Conservation (phyloP, 1,284 basidiomycete genomes). For the Apiotrichum mycotoxinovorans region DNA sequence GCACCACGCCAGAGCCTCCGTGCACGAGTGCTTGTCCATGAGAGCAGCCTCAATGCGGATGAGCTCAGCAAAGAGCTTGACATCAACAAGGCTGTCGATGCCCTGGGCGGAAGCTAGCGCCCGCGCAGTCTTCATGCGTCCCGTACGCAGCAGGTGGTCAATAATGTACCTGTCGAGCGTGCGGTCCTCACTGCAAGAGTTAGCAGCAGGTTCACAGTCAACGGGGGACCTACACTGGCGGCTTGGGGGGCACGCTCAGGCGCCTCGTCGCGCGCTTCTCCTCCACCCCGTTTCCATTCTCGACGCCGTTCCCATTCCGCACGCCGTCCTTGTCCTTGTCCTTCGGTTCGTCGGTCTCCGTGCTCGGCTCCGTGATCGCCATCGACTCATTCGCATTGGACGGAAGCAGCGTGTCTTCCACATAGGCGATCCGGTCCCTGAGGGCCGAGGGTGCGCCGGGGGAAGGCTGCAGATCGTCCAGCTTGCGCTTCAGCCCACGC, state of each 20-base stretch:
- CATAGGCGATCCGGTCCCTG: conserved; percentile 15
- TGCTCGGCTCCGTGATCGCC: background rate
- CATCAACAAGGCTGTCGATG: conserved; percentile 70
- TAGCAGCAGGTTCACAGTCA: background rate
- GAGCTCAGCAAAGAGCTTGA: conserved; percentile 87
- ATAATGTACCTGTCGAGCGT: conserved; percentile 81
- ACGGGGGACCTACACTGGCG: background rate
- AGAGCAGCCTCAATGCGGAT: conserved; percentile 78
- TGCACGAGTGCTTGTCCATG: conserved; percentile 63
- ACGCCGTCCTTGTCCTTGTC: background rate
- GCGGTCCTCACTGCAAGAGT: conserved; percentile 17
- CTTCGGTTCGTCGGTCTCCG: background rate
- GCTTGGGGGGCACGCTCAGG: background rate
- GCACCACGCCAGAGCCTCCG: conserved; percentile 90
- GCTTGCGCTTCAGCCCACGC: conserved; percentile 50
- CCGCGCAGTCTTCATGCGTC: conserved; percentile 40
- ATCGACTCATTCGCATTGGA: background rate
- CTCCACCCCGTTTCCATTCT: background rate
- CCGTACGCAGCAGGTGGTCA: conserved; percentile 75
- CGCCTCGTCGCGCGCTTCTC: background rate
- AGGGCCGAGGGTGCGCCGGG: conserved; percentile 6
- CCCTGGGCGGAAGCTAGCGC: conserved; percentile 32
- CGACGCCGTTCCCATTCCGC: conserved; percentile 1
- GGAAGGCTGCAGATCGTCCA: conserved; percentile 24
- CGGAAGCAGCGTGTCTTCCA: conserved; percentile 13